Evolutionary conservation across 768 basidiomycete genomes (phyloP), one percentile per base, ranked within the genome.

Genomic region (Serendipita sp.): DNA sequence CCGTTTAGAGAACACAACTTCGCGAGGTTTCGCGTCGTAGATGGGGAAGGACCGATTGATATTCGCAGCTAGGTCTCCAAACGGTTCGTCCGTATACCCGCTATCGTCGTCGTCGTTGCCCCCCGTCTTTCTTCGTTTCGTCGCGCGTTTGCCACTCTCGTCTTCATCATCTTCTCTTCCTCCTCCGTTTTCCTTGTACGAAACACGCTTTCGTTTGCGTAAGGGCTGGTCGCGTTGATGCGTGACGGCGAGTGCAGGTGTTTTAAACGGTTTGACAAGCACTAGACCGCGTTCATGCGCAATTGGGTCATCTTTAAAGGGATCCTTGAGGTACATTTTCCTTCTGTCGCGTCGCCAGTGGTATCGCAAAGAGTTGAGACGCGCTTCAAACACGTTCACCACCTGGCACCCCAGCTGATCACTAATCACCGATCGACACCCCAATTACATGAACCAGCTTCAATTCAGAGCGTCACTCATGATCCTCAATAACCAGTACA

Each of bases 181-280:
- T 67, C 18, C 68, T 13, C 5, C 72, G 3, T 73, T 71, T 58
- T 82, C 89, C 69, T 88, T 89, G 78, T 95, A 95, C 0, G 87
- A 90, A 28, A 92, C 84, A 11, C 89, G 84, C 70, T 91, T 94
- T 60, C 92, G 83, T 73, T 95, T 96, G 30, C 92, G 81, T 68
- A 79, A 79, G 0, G 85, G 86, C 68, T 86, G 85, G 3, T 76
- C 74, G 41, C 83, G 82, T 51, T 82, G 80, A 10, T 76, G 70
- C 45, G 63, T 65, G 45, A 69, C 71, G 10, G 77, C 70, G 34
- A 76, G 69, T 0, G 84, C 79, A 3, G 90, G 90, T 1, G 85
- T 76, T 71, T 89, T 91, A 78, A 91, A 92, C 0, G 88, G 90
- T 69, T 86, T 85, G 76, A 38, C 38, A 10, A 69, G 45, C 16